Percentiles rank a stretch among this genome's conserved stretches.
Evolutionary conservation across 2,329 filamentous ascomycete genomes (phyloP).

Genomic region (Penicillium digitatum): DNA sequence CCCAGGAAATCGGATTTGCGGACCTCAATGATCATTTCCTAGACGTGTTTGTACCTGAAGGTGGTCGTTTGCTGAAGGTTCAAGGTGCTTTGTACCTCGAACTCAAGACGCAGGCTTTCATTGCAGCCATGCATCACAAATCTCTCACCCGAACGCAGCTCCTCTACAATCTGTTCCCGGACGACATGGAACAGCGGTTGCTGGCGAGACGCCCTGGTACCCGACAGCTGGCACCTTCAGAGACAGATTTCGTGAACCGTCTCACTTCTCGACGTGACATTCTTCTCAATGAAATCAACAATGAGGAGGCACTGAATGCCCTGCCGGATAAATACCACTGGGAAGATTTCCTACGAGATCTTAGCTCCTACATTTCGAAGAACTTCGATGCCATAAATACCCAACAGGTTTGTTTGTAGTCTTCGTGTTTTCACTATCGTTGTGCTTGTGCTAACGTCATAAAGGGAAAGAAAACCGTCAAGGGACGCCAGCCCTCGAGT

Average conservation of each 20-base stretch:
- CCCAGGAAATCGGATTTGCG: constrained; percentile 61
- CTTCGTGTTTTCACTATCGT: not conserved
- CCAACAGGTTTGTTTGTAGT: constrained; percentile 40
- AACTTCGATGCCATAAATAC: constrained; percentile 52
- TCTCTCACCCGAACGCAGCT: constrained; percentile 55
- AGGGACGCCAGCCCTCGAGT: constrained; percentile 36
- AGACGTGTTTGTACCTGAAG: constrained; percentile 60
- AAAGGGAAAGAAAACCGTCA: constrained; percentile 40
- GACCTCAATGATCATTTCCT: constrained; percentile 62
- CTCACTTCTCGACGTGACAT: constrained; percentile 54
- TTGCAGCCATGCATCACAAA: constrained; percentile 57
- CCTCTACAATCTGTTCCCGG: constrained; percentile 58
- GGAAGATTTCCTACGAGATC: constrained; percentile 59
- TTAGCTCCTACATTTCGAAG: constrained; percentile 57
- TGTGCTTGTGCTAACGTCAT: constrained; percentile 18
- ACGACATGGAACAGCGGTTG: constrained; percentile 53
- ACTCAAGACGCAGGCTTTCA: constrained; percentile 64
- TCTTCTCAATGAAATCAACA: constrained; percentile 53
- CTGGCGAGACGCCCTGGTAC: constrained; percentile 53
- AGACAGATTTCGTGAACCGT: constrained; percentile 57
- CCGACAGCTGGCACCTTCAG: constrained; percentile 53
- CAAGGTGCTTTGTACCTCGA: constrained; percentile 60
- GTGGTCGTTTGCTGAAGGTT: constrained; percentile 55
- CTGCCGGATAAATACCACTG: constrained; percentile 60
- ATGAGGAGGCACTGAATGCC: constrained; percentile 47